A percentile compares a stretch with the other conserved stretches of the same genome.
These are phyloP conservation scores for Grifola frondosa DNA, from an alignment of 1,284 basidiomycete genomes.

Conservation along the genomic window DNA sequence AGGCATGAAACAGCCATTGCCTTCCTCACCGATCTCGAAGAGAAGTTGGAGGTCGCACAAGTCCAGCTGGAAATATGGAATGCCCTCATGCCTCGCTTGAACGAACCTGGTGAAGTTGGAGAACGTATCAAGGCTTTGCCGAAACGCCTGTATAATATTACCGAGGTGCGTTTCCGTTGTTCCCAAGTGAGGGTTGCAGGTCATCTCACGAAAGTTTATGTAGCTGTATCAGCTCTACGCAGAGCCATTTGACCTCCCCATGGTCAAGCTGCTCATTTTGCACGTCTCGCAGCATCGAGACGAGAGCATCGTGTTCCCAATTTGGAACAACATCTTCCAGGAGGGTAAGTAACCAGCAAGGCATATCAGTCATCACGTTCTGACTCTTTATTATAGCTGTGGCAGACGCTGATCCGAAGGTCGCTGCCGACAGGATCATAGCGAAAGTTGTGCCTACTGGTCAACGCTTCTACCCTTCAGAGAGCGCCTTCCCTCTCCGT, in stretches of 20 bases:
- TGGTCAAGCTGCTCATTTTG: slow-evolving; percentile 88
- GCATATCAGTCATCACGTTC: too few relatives aligned
- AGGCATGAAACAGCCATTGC: slow-evolving; percentile 84
- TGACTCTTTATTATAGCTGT: slow-evolving; percentile 40
- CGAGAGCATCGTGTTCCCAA: slow-evolving; percentile 74
- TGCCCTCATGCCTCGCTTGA: slow-evolving; percentile 57
- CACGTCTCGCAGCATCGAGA: slow-evolving; percentile 94
- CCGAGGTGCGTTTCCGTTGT: slow-evolving; percentile 63
- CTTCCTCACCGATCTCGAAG: slow-evolving; percentile 91
- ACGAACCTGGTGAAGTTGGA: slow-evolving; percentile 55
- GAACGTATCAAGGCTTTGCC: slow-evolving; percentile 57
- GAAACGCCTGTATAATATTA: slow-evolving; percentile 61
- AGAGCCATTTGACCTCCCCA: slow-evolving; percentile 81
- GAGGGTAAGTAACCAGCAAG: slow-evolving; percentile 59
- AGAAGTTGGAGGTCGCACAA: slow-evolving; percentile 95
- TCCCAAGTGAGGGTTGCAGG: too few relatives aligned
- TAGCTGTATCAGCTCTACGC: slow-evolving; percentile 91
- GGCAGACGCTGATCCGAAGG: slow-evolving; percentile 48
- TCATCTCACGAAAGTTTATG: neutral
- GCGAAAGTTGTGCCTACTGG: slow-evolving; percentile 71
- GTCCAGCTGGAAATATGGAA: slow-evolving; percentile 91
- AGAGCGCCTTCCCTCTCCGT: slow-evolving; percentile 88
- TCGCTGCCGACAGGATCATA: slow-evolving; percentile 61
- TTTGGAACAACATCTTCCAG: slow-evolving; percentile 88
- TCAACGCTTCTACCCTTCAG: slow-evolving; percentile 86